Evolutionary conservation across 2,329 filamentous ascomycete species (phyloP), one percentile per base, ranked within the genome.

Genomic region (Nothophaeocryptopus gaeumannii): DNA sequence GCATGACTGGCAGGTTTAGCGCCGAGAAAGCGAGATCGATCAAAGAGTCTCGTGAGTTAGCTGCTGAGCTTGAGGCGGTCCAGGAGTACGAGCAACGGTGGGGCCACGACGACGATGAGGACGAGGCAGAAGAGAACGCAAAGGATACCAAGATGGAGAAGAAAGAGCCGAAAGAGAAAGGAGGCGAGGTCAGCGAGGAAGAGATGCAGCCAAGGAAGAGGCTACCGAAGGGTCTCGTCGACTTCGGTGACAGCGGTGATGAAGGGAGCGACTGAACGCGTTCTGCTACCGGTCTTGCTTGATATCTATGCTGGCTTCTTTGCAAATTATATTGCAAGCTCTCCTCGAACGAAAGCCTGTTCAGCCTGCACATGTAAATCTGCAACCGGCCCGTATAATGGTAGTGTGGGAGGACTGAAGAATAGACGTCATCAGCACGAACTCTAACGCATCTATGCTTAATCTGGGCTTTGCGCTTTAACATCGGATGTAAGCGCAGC

Each of bases 1-100:
- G 92, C 31, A 96, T 97, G 88, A 84, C 83, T 1, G 92, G 91
- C 0, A 83, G 92, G 12, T 96, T 89, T 70, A 95, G 89, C 1
- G 80, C 87, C 61, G 84, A 89, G 36, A 92, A 87, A 63, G 92
- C 92, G 1, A 82, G 79, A 16, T 84, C 89, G 69, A 96, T 97
- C 67, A 93, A 89, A 67, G 92, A 96, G 71, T 78, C 80, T 63
- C 79, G 92, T 45, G 92, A 99, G 70, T 77, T 99, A 32, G 78
- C 82, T 62, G 88, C 85, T 1, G 92, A 99, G 63, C 74, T 96
- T 5, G 88, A 93, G 63, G 85, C 84, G 10, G 89, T 96, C 12
- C 83, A 89, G 67, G 84, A 93, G 66, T 91, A 89, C 63, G 85
- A 89, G 51, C 80, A 82, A 58, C 77, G 80, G 43, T 96, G 91